phyloP scores from a whole-genome alignment of 2,329 filamentous ascomycete species.

The Ramularia endophylla region DNA sequence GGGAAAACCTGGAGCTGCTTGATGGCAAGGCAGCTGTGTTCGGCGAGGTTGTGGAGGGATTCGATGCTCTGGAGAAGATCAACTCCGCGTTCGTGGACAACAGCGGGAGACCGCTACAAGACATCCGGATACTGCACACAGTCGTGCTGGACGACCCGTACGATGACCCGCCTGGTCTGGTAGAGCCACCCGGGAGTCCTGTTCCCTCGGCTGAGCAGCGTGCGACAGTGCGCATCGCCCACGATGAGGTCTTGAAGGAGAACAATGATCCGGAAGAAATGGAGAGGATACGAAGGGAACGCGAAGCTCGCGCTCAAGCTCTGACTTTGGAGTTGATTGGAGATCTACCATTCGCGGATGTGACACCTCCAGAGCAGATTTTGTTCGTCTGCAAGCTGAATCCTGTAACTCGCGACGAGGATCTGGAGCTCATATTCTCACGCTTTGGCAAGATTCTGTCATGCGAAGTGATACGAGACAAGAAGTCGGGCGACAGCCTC shows the following conservation, averaged over 20 bases:
- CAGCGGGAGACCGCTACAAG: constrained; percentile 78
- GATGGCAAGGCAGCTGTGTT: constrained; percentile 95
- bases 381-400: constrained; percentile 99
- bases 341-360: constrained; percentile 93
- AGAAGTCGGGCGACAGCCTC: constrained; percentile 86
- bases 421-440: constrained; percentile 92
- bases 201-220: constrained; percentile 77
- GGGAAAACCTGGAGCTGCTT: constrained; percentile 81
- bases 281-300: constrained; percentile 75
- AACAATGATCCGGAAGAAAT: constrained; percentile 73
- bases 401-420: constrained; percentile 89
- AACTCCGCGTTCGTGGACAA: constrained; percentile 84
- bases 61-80: constrained; percentile 89
- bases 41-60: constrained; percentile 91
- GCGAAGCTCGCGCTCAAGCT: constrained; percentile 88
- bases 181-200: constrained; percentile 74
- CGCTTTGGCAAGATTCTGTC: constrained; percentile 93
- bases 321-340: constrained; percentile 97
- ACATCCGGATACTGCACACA: constrained; percentile 91
- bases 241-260: constrained; percentile 76
- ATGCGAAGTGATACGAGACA: constrained; percentile 93
- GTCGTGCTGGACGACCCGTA: constrained; percentile 89
- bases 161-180: constrained; percentile 69
- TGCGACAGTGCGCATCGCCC: constrained; percentile 83
- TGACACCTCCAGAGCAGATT: constrained; percentile 94